These are phyloP conservation scores for Penicillium mononematosum DNA, from an alignment of 495 filamentous ascomycete species.

Conservation along the genomic window DNA sequence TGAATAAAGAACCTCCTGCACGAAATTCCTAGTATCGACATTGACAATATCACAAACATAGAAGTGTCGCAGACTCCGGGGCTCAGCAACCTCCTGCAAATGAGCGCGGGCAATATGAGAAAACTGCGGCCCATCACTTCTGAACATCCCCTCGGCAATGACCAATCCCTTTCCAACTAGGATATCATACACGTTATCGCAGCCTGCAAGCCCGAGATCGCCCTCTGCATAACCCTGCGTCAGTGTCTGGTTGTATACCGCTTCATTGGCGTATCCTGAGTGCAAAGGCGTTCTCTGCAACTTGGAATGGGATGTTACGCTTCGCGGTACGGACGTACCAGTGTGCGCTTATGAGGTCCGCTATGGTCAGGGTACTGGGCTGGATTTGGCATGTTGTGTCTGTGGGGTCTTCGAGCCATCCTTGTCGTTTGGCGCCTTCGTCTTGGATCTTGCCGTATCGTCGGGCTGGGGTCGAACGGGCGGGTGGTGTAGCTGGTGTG, in stretches of 20 bases:
- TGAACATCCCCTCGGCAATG: not conserved
- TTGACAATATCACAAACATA: not conserved
- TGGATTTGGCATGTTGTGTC: not conserved
- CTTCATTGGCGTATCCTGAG: not conserved
- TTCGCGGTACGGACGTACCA: not conserved
- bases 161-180: not conserved
- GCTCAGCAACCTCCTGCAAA: not conserved
- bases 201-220: not conserved
- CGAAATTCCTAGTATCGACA: not conserved
- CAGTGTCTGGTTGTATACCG: too few species aligned
- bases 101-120: not conserved
- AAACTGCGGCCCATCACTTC: not conserved
- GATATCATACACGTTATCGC: not conserved
- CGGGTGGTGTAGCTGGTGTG: not conserved
- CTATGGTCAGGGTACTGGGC: not conserved
- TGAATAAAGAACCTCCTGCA: not conserved
- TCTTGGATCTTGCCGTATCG: not conserved
- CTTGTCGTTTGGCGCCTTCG: not conserved
- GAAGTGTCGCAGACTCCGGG: not conserved
- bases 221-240: not conserved
- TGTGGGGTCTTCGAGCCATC: not conserved
- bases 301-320: not conserved
- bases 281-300: not conserved
- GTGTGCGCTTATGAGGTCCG: not conserved
- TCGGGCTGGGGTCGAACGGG: not conserved